Conservation (phyloP, 2,329 filamentous ascomycete genomes). For the Colletotrichum lini region DNA sequence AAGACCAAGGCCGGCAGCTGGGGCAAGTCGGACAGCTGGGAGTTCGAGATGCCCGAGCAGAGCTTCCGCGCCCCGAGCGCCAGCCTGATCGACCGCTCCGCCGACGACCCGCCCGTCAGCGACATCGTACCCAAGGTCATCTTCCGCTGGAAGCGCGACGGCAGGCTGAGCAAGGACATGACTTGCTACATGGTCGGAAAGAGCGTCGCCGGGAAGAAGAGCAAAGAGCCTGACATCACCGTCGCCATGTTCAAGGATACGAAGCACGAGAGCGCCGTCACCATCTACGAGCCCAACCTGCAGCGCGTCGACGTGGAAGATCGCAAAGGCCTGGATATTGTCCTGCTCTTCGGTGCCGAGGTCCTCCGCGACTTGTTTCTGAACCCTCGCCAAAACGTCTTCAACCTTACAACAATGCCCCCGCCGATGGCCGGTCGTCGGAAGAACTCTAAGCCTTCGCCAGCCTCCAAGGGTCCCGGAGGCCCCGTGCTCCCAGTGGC, state of each 20-base stretch:
- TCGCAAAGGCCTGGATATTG: constrained; percentile 90
- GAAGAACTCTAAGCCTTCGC: constrained; percentile 61
- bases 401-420: constrained; percentile 75
- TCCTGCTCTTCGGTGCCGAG: constrained; percentile 75
- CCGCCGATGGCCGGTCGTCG: constrained; percentile 49
- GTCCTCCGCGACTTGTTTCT: constrained; percentile 77
- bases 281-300: constrained; percentile 94
- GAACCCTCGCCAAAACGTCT: constrained; percentile 78
- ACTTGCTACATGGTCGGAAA: constrained; percentile 89
- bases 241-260: constrained; percentile 87
- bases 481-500: constrained; percentile 44
- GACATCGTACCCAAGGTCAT: constrained; percentile 79
- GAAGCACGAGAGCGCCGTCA: constrained; percentile 76
- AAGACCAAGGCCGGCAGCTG: constrained; percentile 81
- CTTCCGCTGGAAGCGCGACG: constrained; percentile 92
- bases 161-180: constrained; percentile 87
- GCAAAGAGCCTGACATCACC: constrained; percentile 94
- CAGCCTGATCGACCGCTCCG: constrained; percentile 83
- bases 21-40: constrained; percentile 86
- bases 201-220: constrained; percentile 80
- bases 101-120: constrained; percentile 55
- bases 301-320: constrained; percentile 93
- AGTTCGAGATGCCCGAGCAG: constrained; percentile 91
- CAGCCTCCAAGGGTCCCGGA: constrained; percentile 35
- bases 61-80: constrained; percentile 86